These are phyloP conservation scores for Coprinopsis strossmayeri DNA, from an alignment of 768 basidiomycete species.

Conservation along the genomic window DNA sequence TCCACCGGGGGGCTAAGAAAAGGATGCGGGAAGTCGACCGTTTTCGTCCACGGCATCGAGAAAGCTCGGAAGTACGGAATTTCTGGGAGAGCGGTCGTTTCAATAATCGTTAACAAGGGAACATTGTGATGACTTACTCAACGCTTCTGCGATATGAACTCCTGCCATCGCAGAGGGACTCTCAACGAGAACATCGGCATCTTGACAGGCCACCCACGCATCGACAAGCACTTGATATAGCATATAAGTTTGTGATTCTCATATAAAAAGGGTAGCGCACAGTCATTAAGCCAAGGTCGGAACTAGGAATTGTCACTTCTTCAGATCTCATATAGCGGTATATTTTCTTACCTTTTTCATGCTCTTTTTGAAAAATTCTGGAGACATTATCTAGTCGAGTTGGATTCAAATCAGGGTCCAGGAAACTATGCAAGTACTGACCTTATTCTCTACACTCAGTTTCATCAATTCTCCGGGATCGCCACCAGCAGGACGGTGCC, in stretches of 20 bases:
- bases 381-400: conserved; percentile 54
- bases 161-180: conserved; percentile 66
- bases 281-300: conserved; percentile 58
- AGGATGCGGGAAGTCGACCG: conserved; percentile 57
- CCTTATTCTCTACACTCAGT: conserved; percentile 39
- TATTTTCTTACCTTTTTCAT: conserved; percentile 46
- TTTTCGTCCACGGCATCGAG: conserved; percentile 60
- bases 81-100: conserved; percentile 20
- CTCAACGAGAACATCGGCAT: conserved; percentile 61
- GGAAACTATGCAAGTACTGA: conserved; percentile 9
- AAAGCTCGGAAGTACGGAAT: conserved; percentile 65
- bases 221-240: conserved; percentile 43
- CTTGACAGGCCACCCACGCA: conserved; percentile 56
- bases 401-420: conserved; percentile 2
- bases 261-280: too few relatives aligned
- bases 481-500: conserved; percentile 57
- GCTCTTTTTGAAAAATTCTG: conserved; percentile 63
- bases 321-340: too few relatives aligned
- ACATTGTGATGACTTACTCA: conserved; percentile 36
- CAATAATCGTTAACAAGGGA: background rate
- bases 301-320: too few relatives aligned
- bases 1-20: conserved; percentile 60
- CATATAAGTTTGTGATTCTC: background rate
- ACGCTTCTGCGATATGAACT: conserved; percentile 64
- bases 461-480: conserved; percentile 69